Conservation (phyloP, 2,329 filamentous ascomycete species). For the Coniella vitis region DNA sequence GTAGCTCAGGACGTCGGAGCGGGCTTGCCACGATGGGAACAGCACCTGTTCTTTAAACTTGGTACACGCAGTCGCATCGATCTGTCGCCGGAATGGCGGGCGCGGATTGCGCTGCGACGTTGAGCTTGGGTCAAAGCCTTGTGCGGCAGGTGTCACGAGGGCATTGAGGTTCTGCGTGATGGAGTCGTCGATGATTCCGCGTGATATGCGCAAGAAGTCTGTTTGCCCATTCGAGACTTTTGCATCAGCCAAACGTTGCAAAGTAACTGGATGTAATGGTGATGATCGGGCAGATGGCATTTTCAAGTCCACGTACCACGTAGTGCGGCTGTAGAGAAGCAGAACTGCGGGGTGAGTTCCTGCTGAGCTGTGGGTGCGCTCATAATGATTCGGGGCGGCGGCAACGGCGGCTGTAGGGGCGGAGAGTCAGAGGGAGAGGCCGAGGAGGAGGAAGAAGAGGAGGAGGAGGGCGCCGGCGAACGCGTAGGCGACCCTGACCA, state of each 20-base stretch:
- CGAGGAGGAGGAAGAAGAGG: slow-evolving; percentile 31
- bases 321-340: slow-evolving; percentile 63
- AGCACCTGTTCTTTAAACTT: slow-evolving; percentile 70
- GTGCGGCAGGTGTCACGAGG: slow-evolving; percentile 65
- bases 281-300: no score
- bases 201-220: slow-evolving; percentile 89
- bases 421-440: slow-evolving; percentile 27
- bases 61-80: slow-evolving; percentile 58
- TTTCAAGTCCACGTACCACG: slow-evolving; percentile 49
- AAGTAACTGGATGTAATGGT: no score
- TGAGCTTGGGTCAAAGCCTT: slow-evolving; percentile 72
- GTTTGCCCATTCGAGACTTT: slow-evolving; percentile 15
- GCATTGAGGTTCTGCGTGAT: slow-evolving; percentile 92
- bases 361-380: slow-evolving; percentile 40
- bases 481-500: slow-evolving; percentile 36
- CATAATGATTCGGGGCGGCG: slow-evolving; percentile 33
- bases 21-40: slow-evolving; percentile 81
- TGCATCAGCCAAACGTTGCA: background rate
- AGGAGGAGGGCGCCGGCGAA: slow-evolving; percentile 22
- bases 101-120: slow-evolving; percentile 57
- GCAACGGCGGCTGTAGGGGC: background rate
- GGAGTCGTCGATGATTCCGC: slow-evolving; percentile 81
- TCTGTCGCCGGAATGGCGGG: slow-evolving; percentile 39
- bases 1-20: slow-evolving; percentile 80
- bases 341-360: slow-evolving; percentile 65